Evolutionary conservation across 768 basidiomycete genomes (phyloP).

Genomic region (Podaxis carcinomalis): DNA sequence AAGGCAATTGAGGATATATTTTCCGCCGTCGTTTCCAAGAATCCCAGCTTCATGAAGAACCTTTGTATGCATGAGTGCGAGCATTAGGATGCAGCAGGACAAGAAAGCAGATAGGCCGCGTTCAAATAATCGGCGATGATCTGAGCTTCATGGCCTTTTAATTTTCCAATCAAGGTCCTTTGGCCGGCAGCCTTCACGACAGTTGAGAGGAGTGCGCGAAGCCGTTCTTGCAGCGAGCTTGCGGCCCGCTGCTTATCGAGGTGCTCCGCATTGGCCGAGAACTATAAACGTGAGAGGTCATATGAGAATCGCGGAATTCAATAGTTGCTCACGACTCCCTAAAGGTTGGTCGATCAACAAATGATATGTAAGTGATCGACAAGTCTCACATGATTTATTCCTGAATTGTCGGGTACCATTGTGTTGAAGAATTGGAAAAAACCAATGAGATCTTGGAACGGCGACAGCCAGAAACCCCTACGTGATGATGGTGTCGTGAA

Average conservation of each 20-base stretch:
- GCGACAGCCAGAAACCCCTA: no score
- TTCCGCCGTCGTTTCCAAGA: not conserved
- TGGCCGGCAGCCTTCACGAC: not conserved
- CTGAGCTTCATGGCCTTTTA: not conserved
- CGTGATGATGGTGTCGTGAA: no score
- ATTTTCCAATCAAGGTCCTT: not conserved
- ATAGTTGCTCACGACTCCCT: no score
- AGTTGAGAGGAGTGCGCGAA: not conserved
- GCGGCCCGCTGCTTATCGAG: no score
- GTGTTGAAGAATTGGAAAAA: no score
- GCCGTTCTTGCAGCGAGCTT: not conserved
- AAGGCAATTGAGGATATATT: not conserved
- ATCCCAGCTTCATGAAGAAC: not conserved
- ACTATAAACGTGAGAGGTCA: not conserved
- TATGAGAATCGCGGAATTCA: no score
- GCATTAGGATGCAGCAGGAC: no score
- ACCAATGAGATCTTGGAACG: no score
- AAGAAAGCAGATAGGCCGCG: not conserved
- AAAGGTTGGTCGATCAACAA: no score
- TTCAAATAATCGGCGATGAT: not conserved
- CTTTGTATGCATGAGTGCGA: not conserved
- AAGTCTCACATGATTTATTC: no score
- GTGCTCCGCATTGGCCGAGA: not conserved
- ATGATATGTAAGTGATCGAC: no score
- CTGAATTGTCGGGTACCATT: no score